These are phyloP conservation scores for Balakata baccata DNA, from an alignment of 345 rosid genomes.

Conservation along the genomic window DNA sequence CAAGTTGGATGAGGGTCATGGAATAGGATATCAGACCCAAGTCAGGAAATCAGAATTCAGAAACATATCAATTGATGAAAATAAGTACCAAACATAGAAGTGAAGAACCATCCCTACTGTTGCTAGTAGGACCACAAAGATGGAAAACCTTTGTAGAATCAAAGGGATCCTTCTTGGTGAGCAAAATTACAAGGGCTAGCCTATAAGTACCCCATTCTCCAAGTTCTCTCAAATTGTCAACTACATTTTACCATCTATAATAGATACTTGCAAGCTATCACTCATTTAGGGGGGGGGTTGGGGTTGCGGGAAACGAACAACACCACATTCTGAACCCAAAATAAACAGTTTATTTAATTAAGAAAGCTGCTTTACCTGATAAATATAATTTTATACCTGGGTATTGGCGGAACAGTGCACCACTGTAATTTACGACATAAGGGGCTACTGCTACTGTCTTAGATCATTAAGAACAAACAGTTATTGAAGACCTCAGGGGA, in stretches of 20 bases:
- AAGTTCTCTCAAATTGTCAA: background rate
- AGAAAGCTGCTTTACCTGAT: background rate
- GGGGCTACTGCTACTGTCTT: conserved; percentile 96
- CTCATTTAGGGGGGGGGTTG: too few species aligned
- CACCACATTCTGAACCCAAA: background rate
- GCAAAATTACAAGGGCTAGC: background rate
- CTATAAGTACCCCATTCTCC: background rate
- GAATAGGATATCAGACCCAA: background rate
- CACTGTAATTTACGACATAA: conserved; percentile 71
- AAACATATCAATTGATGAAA: background rate
- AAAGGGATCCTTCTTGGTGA: background rate
- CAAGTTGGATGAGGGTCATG: background rate
- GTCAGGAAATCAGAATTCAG: background rate
- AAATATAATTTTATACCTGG: conserved; percentile 53
- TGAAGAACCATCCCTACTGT: background rate
- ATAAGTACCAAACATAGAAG: too few species aligned
- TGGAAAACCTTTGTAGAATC: background rate
- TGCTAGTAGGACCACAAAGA: background rate
- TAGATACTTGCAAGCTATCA: background rate
- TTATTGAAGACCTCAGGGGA: conserved; percentile 17
- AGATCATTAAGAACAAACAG: conserved; percentile 37
- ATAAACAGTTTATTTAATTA: background rate
- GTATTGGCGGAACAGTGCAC: conserved; percentile 89
- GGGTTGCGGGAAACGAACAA: too few species aligned
- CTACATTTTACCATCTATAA: background rate